phyloP scores from a whole-genome alignment of 768 basidiomycete species.

The Lactarius sanguifluus region DNA sequence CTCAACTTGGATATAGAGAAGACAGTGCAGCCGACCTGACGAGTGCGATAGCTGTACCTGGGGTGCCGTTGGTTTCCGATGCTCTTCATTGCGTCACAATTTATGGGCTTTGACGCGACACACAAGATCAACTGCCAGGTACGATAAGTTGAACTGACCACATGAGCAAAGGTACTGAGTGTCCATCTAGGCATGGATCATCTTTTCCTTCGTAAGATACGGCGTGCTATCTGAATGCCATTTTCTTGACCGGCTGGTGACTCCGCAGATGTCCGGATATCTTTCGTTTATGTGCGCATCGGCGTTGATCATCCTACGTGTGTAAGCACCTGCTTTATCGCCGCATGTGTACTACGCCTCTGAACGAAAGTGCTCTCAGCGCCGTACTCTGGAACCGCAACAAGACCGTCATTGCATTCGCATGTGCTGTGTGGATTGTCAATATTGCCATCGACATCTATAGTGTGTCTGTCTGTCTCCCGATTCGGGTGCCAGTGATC shows the following conservation, averaged over 20 bases:
- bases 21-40: background rate
- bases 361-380: background rate
- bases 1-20: background rate
- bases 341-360: background rate
- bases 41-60: slow-evolving; percentile 14
- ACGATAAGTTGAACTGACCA: background rate
- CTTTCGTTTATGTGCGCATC: slow-evolving; percentile 22
- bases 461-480: background rate
- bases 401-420: background rate
- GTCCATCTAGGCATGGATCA: slow-evolving; percentile 11
- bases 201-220: slow-evolving; percentile 19
- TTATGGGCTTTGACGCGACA: background rate
- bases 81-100: background rate
- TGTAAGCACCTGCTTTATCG: slow-evolving; percentile 8
- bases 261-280: slow-evolving; percentile 13
- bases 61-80: slow-evolving; percentile 22
- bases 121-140: slow-evolving; percentile 15
- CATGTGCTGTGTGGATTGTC: background rate
- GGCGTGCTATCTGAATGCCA: background rate
- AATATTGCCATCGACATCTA: background rate
- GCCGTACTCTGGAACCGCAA: slow-evolving; percentile 18
- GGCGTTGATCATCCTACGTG: slow-evolving; percentile 20
- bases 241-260: background rate
- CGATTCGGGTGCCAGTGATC: background rate
- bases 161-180: background rate